Base-by-base conservation (phyloP, 139 green algal genomes). In the Microglena sp. region DNA sequence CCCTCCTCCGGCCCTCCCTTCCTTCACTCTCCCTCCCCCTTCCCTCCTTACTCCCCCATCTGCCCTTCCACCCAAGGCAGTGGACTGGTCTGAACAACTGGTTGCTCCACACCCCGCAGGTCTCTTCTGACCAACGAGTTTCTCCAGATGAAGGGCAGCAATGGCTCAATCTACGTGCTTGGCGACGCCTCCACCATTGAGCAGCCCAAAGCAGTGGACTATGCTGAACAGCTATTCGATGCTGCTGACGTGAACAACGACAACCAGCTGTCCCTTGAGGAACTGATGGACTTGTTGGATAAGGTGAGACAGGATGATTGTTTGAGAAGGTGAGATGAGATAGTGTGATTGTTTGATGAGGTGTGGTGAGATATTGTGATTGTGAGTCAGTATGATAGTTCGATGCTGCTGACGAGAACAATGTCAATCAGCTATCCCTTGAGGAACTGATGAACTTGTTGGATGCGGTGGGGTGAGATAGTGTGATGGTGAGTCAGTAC, bases 101-200 rank as follows among this genome's bases (percentile, higher is more conserved):
- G 76, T 76, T n/a, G n/a, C n/a, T n/a, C n/a, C n/a, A n/a, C 57
- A 33, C 65, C n/a, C 8, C 43, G 29, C 73, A 86, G 80, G 53
- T 89, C 74, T 22, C 74, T 92, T n/a, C 44, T 91, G 5, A 93
- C 86, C 5, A 85, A 95, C 40, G 82, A 90, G 26, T 87, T 71
- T 66, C 74, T 96, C 71, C 72, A 81, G 0, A 89, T 95, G 21
- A 84, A 86, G 60, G 90, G 90, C 68, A 83, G 67, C 59, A 63
- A 86, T 56, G 86, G 87, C 61, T 77, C 60, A 68, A 96, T 97
- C 63, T 95, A 81, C 60, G 87, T 87, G 1, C 64, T 97, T 45
- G 90, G 90, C 0, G 90, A 97, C 67, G 84, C 86, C 3, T 78
- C 86, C 54, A 97, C 89, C 40, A 92, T 97, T 35, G 78, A 88